These are phyloP conservation scores for Caryocar brasiliense DNA, from an alignment of 441 rosid species.

Conservation along the genomic window DNA sequence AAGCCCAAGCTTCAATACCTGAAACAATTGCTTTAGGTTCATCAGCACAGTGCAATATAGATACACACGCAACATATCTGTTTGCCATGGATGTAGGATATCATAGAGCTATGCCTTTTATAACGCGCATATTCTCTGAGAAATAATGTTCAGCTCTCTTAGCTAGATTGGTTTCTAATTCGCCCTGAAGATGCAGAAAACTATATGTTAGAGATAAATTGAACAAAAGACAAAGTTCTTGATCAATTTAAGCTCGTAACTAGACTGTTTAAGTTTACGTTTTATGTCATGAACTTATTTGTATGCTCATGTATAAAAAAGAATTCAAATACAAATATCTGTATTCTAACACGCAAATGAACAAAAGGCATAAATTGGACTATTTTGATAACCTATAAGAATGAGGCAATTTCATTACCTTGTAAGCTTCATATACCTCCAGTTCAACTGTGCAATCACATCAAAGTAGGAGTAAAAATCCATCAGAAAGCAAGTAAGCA, in stretches of 20 bases:
- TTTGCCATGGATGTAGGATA: too few relatives aligned
- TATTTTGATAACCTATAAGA: not conserved
- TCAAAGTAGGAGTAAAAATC: slow-evolving; percentile 9
- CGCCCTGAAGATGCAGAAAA: slow-evolving; percentile 33
- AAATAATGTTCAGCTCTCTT: slow-evolving; percentile 91
- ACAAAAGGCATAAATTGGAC: too few relatives aligned
- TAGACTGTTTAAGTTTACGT: not conserved
- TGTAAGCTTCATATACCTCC: slow-evolving; percentile 55
- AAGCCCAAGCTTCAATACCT: slow-evolving; percentile 82
- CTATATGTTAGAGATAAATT: not conserved
- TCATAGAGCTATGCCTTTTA: slow-evolving; percentile 42
- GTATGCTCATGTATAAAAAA: too few relatives aligned
- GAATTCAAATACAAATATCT: too few relatives aligned
- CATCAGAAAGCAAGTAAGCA: slow-evolving; percentile 1
- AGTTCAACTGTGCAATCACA: slow-evolving; percentile 44
- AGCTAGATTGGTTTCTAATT: slow-evolving; percentile 47
- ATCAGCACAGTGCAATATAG: not conserved
- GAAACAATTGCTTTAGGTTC: slow-evolving; percentile 14
- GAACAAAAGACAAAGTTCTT: not conserved
- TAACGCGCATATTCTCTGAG: slow-evolving; percentile 73
- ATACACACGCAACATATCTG: too few relatives aligned
- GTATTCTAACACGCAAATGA: too few relatives aligned
- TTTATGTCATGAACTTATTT: too few relatives aligned
- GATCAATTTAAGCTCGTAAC: not conserved
- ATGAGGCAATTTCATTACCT: slow-evolving; percentile 34